Percentiles rank a stretch among this genome's conserved stretches.
Conservation (phyloP, 2,329 filamentous ascomycete species). For the Tolypocladium guangdongense region DNA sequence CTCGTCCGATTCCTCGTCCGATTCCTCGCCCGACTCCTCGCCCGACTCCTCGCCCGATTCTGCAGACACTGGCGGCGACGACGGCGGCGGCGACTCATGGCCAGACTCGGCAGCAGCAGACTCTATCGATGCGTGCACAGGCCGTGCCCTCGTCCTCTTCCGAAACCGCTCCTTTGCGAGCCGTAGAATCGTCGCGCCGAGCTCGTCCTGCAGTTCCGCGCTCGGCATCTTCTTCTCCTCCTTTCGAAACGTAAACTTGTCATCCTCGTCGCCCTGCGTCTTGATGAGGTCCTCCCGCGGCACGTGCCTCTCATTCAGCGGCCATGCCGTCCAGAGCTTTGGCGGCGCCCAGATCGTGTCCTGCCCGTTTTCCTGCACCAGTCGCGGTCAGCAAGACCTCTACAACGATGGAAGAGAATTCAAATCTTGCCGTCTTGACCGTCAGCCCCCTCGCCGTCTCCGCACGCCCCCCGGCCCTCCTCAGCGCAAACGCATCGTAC, state of each 20-base stretch:
- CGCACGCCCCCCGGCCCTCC: conserved; percentile 22
- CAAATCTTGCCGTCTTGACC: conserved; percentile 13
- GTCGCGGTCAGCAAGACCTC: neutral
- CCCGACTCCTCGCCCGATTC: conserved; percentile 3
- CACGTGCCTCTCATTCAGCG: conserved; percentile 51
- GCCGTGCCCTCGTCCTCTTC: conserved; percentile 10
- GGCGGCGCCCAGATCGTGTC: conserved; percentile 37
- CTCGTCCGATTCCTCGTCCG: conserved; percentile 1
- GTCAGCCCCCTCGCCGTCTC: conserved; percentile 16
- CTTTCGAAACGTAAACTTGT: conserved; percentile 39
- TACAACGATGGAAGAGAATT: neutral
- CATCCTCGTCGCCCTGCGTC: conserved; percentile 33
- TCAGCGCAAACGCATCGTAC: conserved; percentile 66
- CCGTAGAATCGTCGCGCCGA: conserved; percentile 56
- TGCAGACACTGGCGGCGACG: conserved; percentile 2
- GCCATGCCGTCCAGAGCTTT: conserved; percentile 77
- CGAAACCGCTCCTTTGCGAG: conserved; percentile 56
- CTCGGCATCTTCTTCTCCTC: conserved; percentile 38
- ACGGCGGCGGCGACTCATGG: conserved; percentile 3
- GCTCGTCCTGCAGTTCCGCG: conserved; percentile 54
- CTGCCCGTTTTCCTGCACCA: conserved; percentile 15
- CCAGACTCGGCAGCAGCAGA: neutral
- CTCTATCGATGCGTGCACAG: conserved; percentile 5
- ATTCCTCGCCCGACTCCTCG: too few species aligned
- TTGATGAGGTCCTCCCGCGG: conserved; percentile 45